These are phyloP conservation scores for Coemansia furcata DNA, from an alignment of 192 early-diverging fungal genomes.

Conservation along the genomic window DNA sequence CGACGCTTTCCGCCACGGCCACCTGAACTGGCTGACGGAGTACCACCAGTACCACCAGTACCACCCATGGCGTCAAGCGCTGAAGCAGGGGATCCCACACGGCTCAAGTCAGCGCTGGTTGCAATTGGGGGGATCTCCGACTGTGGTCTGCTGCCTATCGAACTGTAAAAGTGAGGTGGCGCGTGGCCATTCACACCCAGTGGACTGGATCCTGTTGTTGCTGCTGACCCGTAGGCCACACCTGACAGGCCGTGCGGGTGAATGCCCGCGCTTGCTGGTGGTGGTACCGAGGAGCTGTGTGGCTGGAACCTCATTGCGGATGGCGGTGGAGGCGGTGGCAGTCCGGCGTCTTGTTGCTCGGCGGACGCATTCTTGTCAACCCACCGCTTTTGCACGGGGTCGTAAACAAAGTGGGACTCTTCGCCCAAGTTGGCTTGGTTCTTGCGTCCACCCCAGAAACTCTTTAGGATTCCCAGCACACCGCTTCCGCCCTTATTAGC, in stretches of 20 bases:
- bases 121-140: conserved; percentile 8
- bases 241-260: background rate
- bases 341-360: conserved; percentile 23
- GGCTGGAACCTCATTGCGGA: conserved; percentile 35
- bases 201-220: background rate
- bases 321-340: conserved; percentile 45
- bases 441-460: conserved; percentile 50
- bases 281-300: conserved; percentile 19
- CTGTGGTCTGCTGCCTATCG: background rate
- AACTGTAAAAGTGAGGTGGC: background rate
- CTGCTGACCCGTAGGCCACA: background rate
- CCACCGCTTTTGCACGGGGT: conserved; percentile 83
- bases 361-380: conserved; percentile 56
- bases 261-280: background rate
- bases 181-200: background rate
- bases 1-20: conserved; percentile 32
- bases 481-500: conserved; percentile 60
- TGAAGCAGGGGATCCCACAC: conserved; percentile 28
- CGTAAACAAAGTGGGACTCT: conserved; percentile 81
- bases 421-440: conserved; percentile 85
- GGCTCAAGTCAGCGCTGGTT: conserved; percentile 27
- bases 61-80: conserved; percentile 4
- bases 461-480: conserved; percentile 51
- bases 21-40: conserved; percentile 18
- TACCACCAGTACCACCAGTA: background rate